Percentiles rank a stretch among this genome's conserved stretches.
phyloP scores from a whole-genome alignment of 106 monocot genomes.

The Chionographis japonica region DNA sequence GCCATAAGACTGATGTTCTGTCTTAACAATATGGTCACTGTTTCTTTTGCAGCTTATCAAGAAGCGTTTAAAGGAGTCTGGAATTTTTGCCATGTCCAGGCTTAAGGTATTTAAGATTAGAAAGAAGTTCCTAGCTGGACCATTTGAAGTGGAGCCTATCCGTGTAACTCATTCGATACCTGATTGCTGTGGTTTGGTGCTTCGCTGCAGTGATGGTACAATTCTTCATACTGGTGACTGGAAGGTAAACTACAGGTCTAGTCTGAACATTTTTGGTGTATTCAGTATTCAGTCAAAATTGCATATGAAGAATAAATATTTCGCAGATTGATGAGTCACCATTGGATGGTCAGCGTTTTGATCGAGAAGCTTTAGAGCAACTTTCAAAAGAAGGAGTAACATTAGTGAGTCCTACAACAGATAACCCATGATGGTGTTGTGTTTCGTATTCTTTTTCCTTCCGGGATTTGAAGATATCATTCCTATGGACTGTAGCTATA shows the following conservation, averaged over 20 bases:
- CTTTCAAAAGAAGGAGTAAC: constrained; percentile 99
- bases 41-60: constrained; percentile 67
- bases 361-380: constrained; percentile 87
- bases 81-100: constrained; percentile 83
- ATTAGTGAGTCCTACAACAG: constrained; percentile 52
- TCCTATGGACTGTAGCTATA: too few species aligned
- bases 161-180: constrained; percentile 99
- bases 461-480: too few species aligned
- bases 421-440: neutral
- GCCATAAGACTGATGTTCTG: too few species aligned
- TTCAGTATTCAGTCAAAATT: neutral
- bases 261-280: neutral
- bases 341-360: constrained; percentile 93
- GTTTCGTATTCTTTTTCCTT: neutral
- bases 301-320: neutral
- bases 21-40: too few species aligned
- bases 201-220: constrained; percentile 91
- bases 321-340: constrained; percentile 95
- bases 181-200: constrained; percentile 96
- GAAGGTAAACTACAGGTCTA: constrained; percentile 53
- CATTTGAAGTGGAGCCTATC: constrained; percentile 98
- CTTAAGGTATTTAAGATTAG: constrained; percentile 72
- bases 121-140: constrained; percentile 87
- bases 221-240: constrained; percentile 99
- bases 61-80: constrained; percentile 95